phyloP scores from a whole-genome alignment of 140 eudicot genomes.

The Bidens hawaiensis region DNA sequence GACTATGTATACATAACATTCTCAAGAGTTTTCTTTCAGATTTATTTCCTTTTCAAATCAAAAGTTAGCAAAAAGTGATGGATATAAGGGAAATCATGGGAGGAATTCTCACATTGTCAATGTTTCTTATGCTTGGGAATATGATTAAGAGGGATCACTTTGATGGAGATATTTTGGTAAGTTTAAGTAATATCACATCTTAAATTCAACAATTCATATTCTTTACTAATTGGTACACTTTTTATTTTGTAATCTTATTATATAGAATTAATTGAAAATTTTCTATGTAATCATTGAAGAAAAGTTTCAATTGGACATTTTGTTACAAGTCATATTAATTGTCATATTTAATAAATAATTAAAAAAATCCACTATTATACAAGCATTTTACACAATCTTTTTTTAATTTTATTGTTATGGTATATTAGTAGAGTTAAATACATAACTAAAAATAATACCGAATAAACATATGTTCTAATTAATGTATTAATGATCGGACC shows the following conservation, averaged over 20 bases:
- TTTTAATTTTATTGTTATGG: too few relatives aligned
- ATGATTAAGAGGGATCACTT: slow-evolving; percentile 82
- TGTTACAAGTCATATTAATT: too few relatives aligned
- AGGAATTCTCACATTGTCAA: slow-evolving; percentile 66
- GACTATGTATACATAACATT: slow-evolving; percentile 4
- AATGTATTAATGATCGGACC: too few relatives aligned
- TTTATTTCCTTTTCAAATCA: slow-evolving; percentile 18
- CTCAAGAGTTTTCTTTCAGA: slow-evolving; percentile 12
- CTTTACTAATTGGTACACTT: neutral
- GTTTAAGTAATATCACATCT: slow-evolving; percentile 9
- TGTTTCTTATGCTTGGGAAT: slow-evolving; percentile 78
- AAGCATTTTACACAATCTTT: neutral
- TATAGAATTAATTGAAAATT: too few relatives aligned
- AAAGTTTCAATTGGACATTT: too few relatives aligned
- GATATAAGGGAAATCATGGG: slow-evolving; percentile 73
- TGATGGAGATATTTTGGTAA: slow-evolving; percentile 49
- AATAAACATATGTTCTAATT: too few relatives aligned
- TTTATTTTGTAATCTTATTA: too few relatives aligned
- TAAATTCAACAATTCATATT: neutral
- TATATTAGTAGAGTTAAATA: too few relatives aligned
- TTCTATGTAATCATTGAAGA: too few relatives aligned
- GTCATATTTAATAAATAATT: too few relatives aligned
- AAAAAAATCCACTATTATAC: neutral
- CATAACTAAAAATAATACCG: too few relatives aligned
- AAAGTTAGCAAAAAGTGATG: slow-evolving; percentile 19